These are phyloP conservation scores for Pseudogymnoascus pannorum DNA, from an alignment of 2,329 filamentous ascomycete genomes.

Conservation along the genomic window DNA sequence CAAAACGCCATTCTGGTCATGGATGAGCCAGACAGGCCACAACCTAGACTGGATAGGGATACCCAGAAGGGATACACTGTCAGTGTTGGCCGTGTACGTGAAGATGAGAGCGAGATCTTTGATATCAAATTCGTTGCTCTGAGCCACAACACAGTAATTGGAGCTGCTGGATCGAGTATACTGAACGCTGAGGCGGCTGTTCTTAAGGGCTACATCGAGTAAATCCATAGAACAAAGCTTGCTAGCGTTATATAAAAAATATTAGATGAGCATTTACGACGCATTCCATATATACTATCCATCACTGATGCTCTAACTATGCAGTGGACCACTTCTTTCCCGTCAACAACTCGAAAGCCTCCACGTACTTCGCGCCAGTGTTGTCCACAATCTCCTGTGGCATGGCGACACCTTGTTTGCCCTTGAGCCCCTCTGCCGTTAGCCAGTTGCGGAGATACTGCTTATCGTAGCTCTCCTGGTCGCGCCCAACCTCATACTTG, in stretches of 20 bases:
- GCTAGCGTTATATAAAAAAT: background rate
- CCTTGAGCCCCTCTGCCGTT: constrained; percentile 63
- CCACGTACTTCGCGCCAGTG: constrained; percentile 66
- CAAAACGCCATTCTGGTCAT: constrained; percentile 75
- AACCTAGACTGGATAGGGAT: constrained; percentile 84
- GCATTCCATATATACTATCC: background rate
- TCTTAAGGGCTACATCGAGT: constrained; percentile 68
- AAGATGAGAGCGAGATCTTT: constrained; percentile 83
- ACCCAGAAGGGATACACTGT: constrained; percentile 82
- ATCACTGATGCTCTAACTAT: background rate
- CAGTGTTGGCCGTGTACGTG: constrained; percentile 76
- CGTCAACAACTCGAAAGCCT: constrained; percentile 66
- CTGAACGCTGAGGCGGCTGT: constrained; percentile 89
- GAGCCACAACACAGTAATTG: constrained; percentile 88
- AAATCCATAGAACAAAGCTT: background rate
- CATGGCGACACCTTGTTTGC: constrained; percentile 64
- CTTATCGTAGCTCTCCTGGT: constrained; percentile 86
- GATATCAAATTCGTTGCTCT: constrained; percentile 92
- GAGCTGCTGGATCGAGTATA: constrained; percentile 92
- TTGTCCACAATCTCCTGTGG: constrained; percentile 61
- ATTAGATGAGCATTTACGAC: constrained; percentile 1
- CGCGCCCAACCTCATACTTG: constrained; percentile 62
- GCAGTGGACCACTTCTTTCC: constrained; percentile 41
- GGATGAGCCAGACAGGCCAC: constrained; percentile 82
- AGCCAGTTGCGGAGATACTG: constrained; percentile 80